Conservation (phyloP, 306 rosid species). For the Medicago arabica region DNA sequence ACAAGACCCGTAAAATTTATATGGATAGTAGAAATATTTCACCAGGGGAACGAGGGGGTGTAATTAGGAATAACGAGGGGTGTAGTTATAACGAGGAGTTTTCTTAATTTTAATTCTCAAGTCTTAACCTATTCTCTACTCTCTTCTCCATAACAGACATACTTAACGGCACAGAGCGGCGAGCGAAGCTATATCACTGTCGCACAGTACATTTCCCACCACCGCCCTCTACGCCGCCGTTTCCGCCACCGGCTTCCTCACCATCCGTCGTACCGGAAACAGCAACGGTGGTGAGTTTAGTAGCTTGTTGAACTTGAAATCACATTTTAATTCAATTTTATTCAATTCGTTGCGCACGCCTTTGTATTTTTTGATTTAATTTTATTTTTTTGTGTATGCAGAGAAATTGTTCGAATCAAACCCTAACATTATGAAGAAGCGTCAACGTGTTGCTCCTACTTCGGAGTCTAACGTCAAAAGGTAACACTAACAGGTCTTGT, state of each 20-base stretch:
- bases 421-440: constrained; percentile 19
- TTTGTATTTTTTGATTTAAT: background rate
- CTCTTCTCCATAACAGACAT: too few relatives aligned
- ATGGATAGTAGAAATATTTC: too few relatives aligned
- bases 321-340: background rate
- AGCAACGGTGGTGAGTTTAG: background rate
- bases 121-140: too few relatives aligned
- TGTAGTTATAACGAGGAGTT: too few relatives aligned
- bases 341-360: background rate
- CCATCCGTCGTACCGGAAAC: background rate
- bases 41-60: too few relatives aligned
- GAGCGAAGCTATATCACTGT: too few relatives aligned
- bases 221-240: background rate
- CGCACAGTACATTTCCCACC: background rate
- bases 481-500: background rate
- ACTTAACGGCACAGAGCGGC: too few relatives aligned
- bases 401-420: constrained; percentile 5
- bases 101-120: too few relatives aligned
- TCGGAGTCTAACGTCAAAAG: constrained; percentile 8
- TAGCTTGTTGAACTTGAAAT: background rate
- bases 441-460: background rate
- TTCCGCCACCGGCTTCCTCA: background rate
- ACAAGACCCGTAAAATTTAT: too few relatives aligned
- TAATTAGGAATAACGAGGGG: too few relatives aligned
- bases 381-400: background rate